Evolutionary conservation across 2,329 filamentous ascomycete species (phyloP).

Genomic region (Neoarthrinium moseri): DNA sequence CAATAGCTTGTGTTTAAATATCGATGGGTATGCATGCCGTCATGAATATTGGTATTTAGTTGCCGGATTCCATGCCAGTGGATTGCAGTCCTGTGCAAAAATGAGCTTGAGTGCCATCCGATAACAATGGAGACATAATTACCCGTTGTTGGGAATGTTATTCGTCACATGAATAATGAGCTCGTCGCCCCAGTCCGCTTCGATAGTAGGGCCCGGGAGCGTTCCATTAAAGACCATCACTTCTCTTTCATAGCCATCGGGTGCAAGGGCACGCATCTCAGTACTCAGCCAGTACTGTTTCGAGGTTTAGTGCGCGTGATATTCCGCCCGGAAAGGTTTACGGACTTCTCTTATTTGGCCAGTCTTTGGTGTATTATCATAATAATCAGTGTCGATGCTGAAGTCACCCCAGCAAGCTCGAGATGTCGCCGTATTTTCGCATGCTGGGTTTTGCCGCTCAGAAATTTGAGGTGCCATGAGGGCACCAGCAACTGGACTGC

Average conservation of each 20-base stretch:
- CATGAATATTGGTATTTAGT: conserved; percentile 47
- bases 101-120: too few relatives aligned
- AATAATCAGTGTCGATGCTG: conserved; percentile 34
- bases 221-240: conserved; percentile 39
- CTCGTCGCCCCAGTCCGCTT: conserved; percentile 42
- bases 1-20: not conserved
- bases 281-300: conserved; percentile 23
- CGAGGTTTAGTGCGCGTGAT: not conserved
- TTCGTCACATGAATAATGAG: conserved; percentile 28
- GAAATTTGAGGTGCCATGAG: not conserved
- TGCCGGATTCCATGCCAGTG: conserved; percentile 57
- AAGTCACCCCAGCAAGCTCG: conserved; percentile 34
- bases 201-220: conserved; percentile 22
- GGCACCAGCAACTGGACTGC: not conserved
- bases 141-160: conserved; percentile 22
- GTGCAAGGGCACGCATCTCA: conserved; percentile 20
- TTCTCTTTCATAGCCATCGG: conserved; percentile 29
- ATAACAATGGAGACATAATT: too few relatives aligned
- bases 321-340: not conserved
- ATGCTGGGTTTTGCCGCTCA: conserved; percentile 6
- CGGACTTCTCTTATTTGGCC: conserved; percentile 36
- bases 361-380: conserved; percentile 28
- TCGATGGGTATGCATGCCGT: conserved; percentile 31
- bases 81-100: conserved; percentile 43
- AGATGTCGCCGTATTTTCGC: conserved; percentile 25